Base-by-base conservation (phyloP, 768 basidiomycete genomes). In the Mycena crocata region DNA sequence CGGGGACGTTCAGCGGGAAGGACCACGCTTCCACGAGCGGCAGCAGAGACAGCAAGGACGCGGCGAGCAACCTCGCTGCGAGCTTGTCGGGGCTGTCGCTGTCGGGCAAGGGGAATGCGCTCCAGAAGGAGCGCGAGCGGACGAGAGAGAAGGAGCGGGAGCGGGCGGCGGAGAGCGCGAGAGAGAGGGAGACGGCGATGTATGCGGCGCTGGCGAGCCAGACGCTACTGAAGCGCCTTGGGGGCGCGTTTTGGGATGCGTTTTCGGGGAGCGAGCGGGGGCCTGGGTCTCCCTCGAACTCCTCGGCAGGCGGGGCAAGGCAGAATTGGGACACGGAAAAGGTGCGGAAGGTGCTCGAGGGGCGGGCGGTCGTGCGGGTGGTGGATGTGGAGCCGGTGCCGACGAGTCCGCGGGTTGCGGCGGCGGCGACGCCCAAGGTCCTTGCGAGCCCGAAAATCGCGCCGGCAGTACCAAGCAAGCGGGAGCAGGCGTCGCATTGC, bases 221-320 rank as follows among this genome's bases (percentile, higher is more conserved):
- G 79, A 95, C 94, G 1, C 79, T 96, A 32, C 69, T 93, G 56
- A 80, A 82, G 73, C 90, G 89, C 73, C 83, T 96, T 34, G 90
- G 92, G 6, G 76, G 81, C 24, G 93, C 94, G 46, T 95, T 96
- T 80, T 93, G 94, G 92, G 93, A 94, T 68, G 95, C 95, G 19
- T 96, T 96, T 78, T 85, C 90, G n/a, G 90, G 89, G 0, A 63
- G 77, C 21, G 75, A 79, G 34, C 54, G 73, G 5, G 64, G 77
- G 4, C 71, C 76, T 13, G 57, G 77, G 32, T 45, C 76, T 3
- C 73, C 79, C 21, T 60, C 74, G 5, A 66, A 51, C 5, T 28
- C 34, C 9, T 14, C 72, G 1, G 39, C 74, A 34, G 32, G 45
- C 2, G 31, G 65, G 40, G 68, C 46, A 24, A 48, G 52, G 50